Base-by-base conservation (phyloP, 805 yeast genomes). In the Lachancea lanzarotensis region DNA sequence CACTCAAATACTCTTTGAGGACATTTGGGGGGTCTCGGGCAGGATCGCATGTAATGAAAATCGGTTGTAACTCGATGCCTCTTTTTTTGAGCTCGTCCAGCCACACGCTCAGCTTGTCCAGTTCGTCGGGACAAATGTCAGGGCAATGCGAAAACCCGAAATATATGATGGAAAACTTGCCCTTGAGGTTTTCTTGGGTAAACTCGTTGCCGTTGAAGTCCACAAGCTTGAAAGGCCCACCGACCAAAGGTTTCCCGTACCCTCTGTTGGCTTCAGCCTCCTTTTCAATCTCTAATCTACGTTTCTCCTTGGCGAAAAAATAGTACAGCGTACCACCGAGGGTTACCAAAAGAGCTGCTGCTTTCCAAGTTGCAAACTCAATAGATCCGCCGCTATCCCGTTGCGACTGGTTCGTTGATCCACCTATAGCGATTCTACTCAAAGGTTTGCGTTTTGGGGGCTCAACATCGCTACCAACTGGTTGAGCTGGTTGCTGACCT, bases 111-210 rank as follows among this genome's bases (percentile, higher is more conserved):
- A 93, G 74, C 60, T 91, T 87, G 63, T 93, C 98, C 48, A 93
- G 75, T 64, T 93, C 98, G 65, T 93, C 98, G 10, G 98, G 98
- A 66, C 98, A 93, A 43, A 93, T 90, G 67, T 93, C 98, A 6
- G 98, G 98, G 68, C 98, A 93, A 67, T 90, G 90, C 3, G 96
- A 85, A 70, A 93, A 93, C 0, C 98, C 98, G 67, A 93, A 93
- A 64, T 93, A 93, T n/a, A 91, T 65, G 38, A 93, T 70, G 10
- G 91, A 79, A 66, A 89, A 93, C 62, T 78, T 82, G 29, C 90
- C 93, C 50, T 76, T 66, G 58, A 93, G 69, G 54, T 91, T 74
- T 50, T 86, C 72, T 22, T 88, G 80, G 1, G 96, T 88, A 65
- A 93, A 93, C 16, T 62, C 65, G 22, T 82, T 66, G 32, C 90